Percentiles rank a stretch among this genome's conserved stretches.
These are phyloP conservation scores for Fonsecaea multimorphosa DNA, from an alignment of 2,329 filamentous ascomycete species.

Conservation along the genomic window DNA sequence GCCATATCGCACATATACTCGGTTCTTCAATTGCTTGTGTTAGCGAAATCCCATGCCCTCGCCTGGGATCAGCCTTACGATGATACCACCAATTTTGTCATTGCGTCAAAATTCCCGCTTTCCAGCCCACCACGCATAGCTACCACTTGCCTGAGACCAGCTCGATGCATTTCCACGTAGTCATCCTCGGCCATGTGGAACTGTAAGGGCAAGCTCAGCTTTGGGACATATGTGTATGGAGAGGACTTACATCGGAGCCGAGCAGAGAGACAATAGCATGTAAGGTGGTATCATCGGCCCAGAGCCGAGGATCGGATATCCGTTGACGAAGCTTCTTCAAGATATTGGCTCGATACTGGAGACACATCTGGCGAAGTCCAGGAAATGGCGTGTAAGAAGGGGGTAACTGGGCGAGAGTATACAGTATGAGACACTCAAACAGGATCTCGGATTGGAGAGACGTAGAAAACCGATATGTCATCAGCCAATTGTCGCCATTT, in stretches of 20 bases:
- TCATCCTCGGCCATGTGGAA: not conserved
- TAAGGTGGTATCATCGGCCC: not conserved
- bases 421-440: not conserved
- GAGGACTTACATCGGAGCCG: not conserved
- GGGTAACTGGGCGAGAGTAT: not conserved
- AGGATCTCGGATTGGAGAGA: not conserved
- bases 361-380: not conserved
- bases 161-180: slow-evolving; percentile 2
- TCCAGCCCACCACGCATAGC: not conserved
- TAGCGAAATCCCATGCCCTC: not conserved
- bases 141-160: not conserved
- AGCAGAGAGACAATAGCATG: not conserved
- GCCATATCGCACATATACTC: not conserved
- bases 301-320: not conserved
- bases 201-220: not conserved
- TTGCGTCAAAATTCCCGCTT: not conserved
- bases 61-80: not conserved
- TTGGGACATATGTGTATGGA: not conserved
- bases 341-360: not conserved
- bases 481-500: not conserved
- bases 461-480: not conserved
- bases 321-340: not conserved
- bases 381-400: not conserved
- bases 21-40: not conserved
- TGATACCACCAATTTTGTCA: not conserved